Base-by-base conservation (phyloP, 495 filamentous ascomycete species). In the Neurospora cerealis region DNA sequence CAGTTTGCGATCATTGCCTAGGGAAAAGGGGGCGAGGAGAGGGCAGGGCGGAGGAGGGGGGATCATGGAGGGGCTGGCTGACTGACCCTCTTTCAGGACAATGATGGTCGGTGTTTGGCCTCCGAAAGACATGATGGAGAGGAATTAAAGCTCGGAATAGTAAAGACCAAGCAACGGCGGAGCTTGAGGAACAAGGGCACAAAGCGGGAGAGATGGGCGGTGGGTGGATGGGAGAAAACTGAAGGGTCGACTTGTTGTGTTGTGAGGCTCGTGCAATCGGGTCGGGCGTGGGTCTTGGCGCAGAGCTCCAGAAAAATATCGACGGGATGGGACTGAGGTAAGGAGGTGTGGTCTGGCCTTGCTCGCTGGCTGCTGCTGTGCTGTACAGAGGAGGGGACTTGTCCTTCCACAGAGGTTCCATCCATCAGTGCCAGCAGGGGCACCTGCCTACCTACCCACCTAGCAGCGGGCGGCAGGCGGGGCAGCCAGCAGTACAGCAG, bases 81-180 rank as follows among this genome's bases (percentile, higher is more conserved):
- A 86, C 91, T 75, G 77, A 97, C 95, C 95, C 86, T 99, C 96
- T 86, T 96, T 97, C 76, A 99, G 89, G 84, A 99, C 96, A 81
- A 99, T 93, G 81, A 99, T 99, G 74, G 96, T 99, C 81, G 96
- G 96, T 77, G 96, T 94, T 85, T 99, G 96, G 83, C 95, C 96
- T 83, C 93, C 93, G 87, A 98, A 99, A 81, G 94, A 95, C 95
- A 98, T 98, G 37, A 74, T 80, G 73, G 69, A 24, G 70, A 69
- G 24, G 72, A 69, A 73, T 28, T 72, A 32, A 41, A 7, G 42
- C 5, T 69, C 28, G 54, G 36, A 37, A 34, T 48, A 21, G 28
- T 71, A 79, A 19, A 17, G 28, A 34, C 28, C 54, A 66, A 66
- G 69, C 46, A 62, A 69, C 42, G 37, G 70, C 73, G 66, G 75